These are phyloP conservation scores for Cercospora sojina DNA, from an alignment of 2,329 filamentous ascomycete genomes.

Conservation along the genomic window DNA sequence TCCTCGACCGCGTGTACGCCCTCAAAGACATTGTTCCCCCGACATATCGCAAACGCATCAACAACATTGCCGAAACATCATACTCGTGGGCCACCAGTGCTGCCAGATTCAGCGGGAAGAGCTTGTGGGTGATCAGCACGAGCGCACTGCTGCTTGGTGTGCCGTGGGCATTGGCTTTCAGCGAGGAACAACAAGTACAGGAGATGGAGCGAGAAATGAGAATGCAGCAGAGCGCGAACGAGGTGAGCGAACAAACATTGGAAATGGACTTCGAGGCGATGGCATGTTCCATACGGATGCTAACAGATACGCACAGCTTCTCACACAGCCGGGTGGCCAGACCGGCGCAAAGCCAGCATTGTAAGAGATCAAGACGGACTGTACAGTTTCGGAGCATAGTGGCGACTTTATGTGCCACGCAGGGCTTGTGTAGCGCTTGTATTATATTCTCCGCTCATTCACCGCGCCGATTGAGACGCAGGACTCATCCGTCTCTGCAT, in stretches of 20 bases:
- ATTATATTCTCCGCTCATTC: constrained; percentile 29
- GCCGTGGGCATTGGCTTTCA: constrained; percentile 87
- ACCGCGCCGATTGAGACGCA: not conserved
- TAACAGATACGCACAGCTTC: constrained; percentile 27
- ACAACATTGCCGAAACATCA: constrained; percentile 49
- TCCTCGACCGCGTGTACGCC: constrained; percentile 45
- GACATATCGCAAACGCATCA: constrained; percentile 45
- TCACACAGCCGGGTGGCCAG: constrained; percentile 29
- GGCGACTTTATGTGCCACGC: constrained; percentile 14
- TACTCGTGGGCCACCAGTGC: constrained; percentile 59
- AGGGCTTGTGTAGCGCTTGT: constrained; percentile 24
- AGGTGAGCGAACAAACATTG: constrained; percentile 52
- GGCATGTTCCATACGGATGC: not conserved
- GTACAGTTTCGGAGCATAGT: constrained; percentile 13
- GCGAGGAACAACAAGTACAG: constrained; percentile 93
- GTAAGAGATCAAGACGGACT: constrained; percentile 18
- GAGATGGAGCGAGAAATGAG: constrained; percentile 98
- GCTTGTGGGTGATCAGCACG: constrained; percentile 87
- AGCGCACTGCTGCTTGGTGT: constrained; percentile 86
- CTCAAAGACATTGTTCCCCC: constrained; percentile 49
- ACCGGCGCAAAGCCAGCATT: constrained; percentile 29
- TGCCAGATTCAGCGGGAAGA: constrained; percentile 74
- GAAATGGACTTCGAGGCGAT: not conserved
- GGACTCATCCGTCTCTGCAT: not conserved
- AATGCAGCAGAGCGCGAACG: constrained; percentile 88